Percentiles rank a stretch among this genome's conserved stretches.
phyloP scores from a whole-genome alignment of 768 basidiomycete species.

The Suillus decipiens region DNA sequence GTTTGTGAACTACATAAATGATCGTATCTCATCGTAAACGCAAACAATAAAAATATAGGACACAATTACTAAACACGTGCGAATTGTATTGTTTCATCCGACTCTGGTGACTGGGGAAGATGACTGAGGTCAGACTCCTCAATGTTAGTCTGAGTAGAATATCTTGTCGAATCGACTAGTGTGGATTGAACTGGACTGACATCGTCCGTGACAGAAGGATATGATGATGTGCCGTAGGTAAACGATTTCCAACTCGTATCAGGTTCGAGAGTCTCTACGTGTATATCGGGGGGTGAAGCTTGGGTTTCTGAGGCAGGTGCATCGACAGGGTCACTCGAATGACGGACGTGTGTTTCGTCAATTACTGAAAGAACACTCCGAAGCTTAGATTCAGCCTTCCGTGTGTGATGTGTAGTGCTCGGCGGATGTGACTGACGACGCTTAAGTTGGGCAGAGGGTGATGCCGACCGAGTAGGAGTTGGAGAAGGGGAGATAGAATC shows the following conservation, averaged over 20 bases:
- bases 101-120: slow-evolving; percentile 14
- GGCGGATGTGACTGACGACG: slow-evolving; percentile 58
- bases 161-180: slow-evolving; percentile 13
- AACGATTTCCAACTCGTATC: slow-evolving; percentile 41
- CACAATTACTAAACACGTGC: slow-evolving; percentile 16
- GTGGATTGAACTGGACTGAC: slow-evolving; percentile 49
- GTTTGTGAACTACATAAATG: not conserved
- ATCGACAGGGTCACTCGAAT: slow-evolving; percentile 29
- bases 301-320: slow-evolving; percentile 17
- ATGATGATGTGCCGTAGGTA: slow-evolving; percentile 42
- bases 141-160: slow-evolving; percentile 22
- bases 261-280: slow-evolving; percentile 29
- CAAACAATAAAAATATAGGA: slow-evolving; percentile 11
- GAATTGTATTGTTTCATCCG: slow-evolving; percentile 30
- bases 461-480: slow-evolving; percentile 51
- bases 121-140: slow-evolving; percentile 21
- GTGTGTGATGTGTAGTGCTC: slow-evolving; percentile 37
- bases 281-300: slow-evolving; percentile 31
- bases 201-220: slow-evolving; percentile 36
- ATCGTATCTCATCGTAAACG: not conserved
- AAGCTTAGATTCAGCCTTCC: slow-evolving; percentile 68
- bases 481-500: slow-evolving; percentile 38
- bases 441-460: slow-evolving; percentile 43
- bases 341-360: slow-evolving; percentile 55
- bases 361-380: slow-evolving; percentile 73